A percentile compares a stretch with the other conserved stretches of the same genome.
Evolutionary conservation across 2,329 filamentous ascomycete genomes (phyloP).

Genomic region (Geosmithia flava): DNA sequence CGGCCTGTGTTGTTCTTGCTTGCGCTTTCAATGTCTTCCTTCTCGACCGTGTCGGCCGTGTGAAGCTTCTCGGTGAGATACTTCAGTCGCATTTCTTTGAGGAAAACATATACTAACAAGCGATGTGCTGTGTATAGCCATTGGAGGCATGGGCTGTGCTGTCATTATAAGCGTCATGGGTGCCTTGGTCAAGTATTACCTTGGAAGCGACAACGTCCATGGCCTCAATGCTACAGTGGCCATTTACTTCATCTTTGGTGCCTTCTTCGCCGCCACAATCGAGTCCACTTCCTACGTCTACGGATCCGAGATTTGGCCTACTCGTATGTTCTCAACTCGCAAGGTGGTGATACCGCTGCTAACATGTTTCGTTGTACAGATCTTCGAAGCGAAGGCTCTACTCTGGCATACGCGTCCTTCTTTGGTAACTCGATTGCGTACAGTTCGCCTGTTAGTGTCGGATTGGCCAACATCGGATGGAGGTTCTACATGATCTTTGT

Average conservation of each 20-base stretch:
- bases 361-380: slow-evolving; percentile 1
- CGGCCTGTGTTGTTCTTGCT: slow-evolving; percentile 6
- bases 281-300: slow-evolving; percentile 7
- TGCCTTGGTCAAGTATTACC: slow-evolving; percentile 6
- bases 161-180: slow-evolving; percentile 5
- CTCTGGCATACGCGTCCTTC: slow-evolving; percentile 3
- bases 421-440: slow-evolving; percentile 6
- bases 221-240: slow-evolving; percentile 7
- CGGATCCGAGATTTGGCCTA: slow-evolving; percentile 8
- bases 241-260: slow-evolving; percentile 6
- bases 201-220: slow-evolving; percentile 3
- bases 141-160: slow-evolving; percentile 5
- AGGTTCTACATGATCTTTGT: slow-evolving; percentile 12
- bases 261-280: slow-evolving; percentile 4
- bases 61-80: slow-evolving; percentile 6
- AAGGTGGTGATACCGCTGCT: not conserved
- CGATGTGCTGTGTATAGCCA: slow-evolving; percentile 1
- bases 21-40: slow-evolving; percentile 6
- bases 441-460: slow-evolving; percentile 5
- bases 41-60: slow-evolving; percentile 5
- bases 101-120: not conserved
- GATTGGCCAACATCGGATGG: slow-evolving; percentile 8
- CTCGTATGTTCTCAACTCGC: not conserved
- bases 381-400: slow-evolving; percentile 5
- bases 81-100: not conserved